Percentiles rank a stretch among this genome's conserved stretches.
These are phyloP conservation scores for Pecoramyces ruminantium DNA, from an alignment of 192 early-diverging fungal species.

Conservation along the genomic window DNA sequence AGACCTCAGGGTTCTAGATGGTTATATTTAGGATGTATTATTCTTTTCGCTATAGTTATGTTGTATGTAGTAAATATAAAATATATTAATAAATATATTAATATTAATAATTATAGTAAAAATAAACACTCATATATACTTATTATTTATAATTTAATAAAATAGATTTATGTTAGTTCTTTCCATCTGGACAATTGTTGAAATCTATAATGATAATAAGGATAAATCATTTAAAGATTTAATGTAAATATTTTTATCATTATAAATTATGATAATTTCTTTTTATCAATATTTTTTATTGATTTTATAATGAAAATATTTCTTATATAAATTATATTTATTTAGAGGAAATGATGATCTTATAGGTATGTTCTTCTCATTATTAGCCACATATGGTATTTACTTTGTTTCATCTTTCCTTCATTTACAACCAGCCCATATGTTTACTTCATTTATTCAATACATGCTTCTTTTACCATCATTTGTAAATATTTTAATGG, in stretches of 20 bases:
- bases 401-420: slow-evolving; percentile 64
- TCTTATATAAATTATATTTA: slow-evolving; percentile 1
- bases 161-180: not conserved
- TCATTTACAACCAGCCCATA: slow-evolving; percentile 79
- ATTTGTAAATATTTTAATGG: slow-evolving; percentile 80
- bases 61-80: slow-evolving; percentile 63
- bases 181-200: not conserved
- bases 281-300: too few relatives aligned
- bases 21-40: slow-evolving; percentile 54
- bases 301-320: slow-evolving; percentile 1
- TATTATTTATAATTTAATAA: not conserved
- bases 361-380: slow-evolving; percentile 63
- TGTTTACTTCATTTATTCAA: slow-evolving; percentile 75
- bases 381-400: slow-evolving; percentile 64
- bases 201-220: not conserved
- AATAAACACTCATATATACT: too few relatives aligned
- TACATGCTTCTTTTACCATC: slow-evolving; percentile 75
- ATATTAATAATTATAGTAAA: too few relatives aligned
- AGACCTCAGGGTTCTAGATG: slow-evolving; percentile 79
- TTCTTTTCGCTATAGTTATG: slow-evolving; percentile 80
- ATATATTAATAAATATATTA: too few relatives aligned
- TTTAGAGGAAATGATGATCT: slow-evolving; percentile 31
- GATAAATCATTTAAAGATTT: slow-evolving; percentile 1
- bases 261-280: too few relatives aligned
- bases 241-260: not conserved